A percentile compares a stretch with the other conserved stretches of the same genome.
phyloP scores from a whole-genome alignment of 208 protist genomes.

The Crithidia fasciculata region DNA sequence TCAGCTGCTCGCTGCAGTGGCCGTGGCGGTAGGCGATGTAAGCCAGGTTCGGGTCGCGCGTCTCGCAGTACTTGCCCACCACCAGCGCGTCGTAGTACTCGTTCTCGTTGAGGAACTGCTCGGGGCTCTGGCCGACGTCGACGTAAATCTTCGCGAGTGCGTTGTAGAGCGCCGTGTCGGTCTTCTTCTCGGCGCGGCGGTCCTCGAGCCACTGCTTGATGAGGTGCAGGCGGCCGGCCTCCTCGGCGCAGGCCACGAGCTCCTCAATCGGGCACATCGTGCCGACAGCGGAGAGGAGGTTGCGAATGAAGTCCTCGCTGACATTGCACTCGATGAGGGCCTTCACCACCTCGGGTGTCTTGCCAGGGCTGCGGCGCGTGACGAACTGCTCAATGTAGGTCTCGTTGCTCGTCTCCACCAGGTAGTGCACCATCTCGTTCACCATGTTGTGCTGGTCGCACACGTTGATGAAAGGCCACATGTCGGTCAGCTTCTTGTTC shows the following conservation, averaged over 20 bases:
- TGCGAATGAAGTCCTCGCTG: constrained; percentile 97
- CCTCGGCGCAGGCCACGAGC: constrained; percentile 84
- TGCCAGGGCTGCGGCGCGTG: constrained; percentile 95
- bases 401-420: constrained; percentile 96
- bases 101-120: constrained; percentile 98
- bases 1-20: constrained; percentile 97
- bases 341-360: constrained; percentile 98
- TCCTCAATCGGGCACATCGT: constrained; percentile 95
- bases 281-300: constrained; percentile 95
- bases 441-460: constrained; percentile 99
- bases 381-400: constrained; percentile 98
- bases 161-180: constrained; percentile 97
- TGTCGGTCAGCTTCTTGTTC: constrained; percentile 97
- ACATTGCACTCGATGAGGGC: constrained; percentile 98
- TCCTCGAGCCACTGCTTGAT: constrained; percentile 99
- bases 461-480: constrained; percentile 99
- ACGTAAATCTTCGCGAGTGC: constrained; percentile 99
- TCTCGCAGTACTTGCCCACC: constrained; percentile 99
- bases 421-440: constrained; percentile 98
- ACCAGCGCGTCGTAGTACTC: constrained; percentile 96
- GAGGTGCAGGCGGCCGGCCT: constrained; percentile 95
- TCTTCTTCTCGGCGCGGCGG: constrained; percentile 94
- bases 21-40: constrained; percentile 97
- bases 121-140: constrained; percentile 96
- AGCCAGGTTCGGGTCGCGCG: constrained; percentile 98